Conservation (phyloP, 331 rosid genomes). For the Acacia pycnantha region DNA sequence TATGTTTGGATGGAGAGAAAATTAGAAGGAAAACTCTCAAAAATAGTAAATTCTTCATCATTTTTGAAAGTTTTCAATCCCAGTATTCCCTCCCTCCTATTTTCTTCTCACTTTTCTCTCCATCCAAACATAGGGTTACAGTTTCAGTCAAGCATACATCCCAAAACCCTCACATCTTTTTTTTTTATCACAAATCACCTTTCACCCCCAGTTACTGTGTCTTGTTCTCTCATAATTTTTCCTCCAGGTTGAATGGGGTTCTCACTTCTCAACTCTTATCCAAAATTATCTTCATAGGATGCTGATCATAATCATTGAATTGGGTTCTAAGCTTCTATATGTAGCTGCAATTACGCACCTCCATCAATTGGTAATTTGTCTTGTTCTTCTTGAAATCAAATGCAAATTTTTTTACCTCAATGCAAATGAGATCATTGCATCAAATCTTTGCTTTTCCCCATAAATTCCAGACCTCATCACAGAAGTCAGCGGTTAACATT, state of each 20-base stretch:
- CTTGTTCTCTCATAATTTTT: not conserved
- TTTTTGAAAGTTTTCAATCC: too few species aligned
- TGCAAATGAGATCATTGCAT: not conserved
- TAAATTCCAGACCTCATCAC: conserved; percentile 14
- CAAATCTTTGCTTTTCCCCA: not conserved
- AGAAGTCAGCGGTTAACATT: not conserved
- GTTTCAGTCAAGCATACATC: not conserved
- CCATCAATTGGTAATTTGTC: not conserved
- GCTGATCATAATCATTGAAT: not conserved
- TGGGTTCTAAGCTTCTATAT: not conserved
- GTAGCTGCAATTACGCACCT: not conserved
- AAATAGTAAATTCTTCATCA: too few species aligned
- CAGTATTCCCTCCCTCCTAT: too few species aligned
- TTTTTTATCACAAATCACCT: not conserved
- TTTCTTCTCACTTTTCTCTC: too few species aligned
- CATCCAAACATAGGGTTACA: too few species aligned
- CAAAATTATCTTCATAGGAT: not conserved
- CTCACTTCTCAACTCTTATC: not conserved
- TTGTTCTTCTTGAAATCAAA: not conserved
- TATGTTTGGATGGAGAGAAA: too few species aligned
- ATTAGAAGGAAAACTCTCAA: too few species aligned
- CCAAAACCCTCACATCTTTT: not conserved
- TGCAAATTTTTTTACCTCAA: not conserved
- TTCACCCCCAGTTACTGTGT: not conserved
- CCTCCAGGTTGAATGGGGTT: not conserved